Percentiles rank a stretch among this genome's conserved stretches.
These are phyloP conservation scores for Saccharomyces paradoxus DNA, from an alignment of 805 yeast genomes.

Conservation along the genomic window DNA sequence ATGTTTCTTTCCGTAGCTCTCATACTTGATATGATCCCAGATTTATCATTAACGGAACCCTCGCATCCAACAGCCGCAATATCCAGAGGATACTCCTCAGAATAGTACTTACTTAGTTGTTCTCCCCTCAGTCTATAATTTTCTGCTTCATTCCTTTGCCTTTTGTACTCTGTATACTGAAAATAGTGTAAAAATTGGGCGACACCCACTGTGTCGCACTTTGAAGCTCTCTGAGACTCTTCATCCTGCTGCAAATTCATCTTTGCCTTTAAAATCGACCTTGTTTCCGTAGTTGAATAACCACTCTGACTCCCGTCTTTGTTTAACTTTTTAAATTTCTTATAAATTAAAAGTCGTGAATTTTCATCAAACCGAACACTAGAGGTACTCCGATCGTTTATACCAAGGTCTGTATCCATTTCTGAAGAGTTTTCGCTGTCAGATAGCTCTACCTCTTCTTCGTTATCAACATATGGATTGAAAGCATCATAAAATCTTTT, in stretches of 20 bases:
- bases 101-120: conserved; percentile 34
- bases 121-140: conserved; percentile 31
- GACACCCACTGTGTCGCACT: conserved; percentile 34
- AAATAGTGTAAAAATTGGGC: conserved; percentile 32
- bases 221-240: conserved; percentile 32
- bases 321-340: conserved; percentile 1
- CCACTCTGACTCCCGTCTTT: not conserved
- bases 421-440: not conserved
- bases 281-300: conserved; percentile 7
- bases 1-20: conserved; percentile 16
- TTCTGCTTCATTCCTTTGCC: conserved; percentile 29
- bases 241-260: conserved; percentile 29
- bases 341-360: conserved; percentile 1
- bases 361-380: conserved; percentile 6
- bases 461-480: not conserved
- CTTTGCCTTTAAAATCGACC: conserved; percentile 34
- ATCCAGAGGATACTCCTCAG: conserved; percentile 14
- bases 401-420: not conserved
- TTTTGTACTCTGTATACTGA: conserved; percentile 31
- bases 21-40: conserved; percentile 8
- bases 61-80: conserved; percentile 4
- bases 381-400: not conserved
- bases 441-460: not conserved
- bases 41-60: conserved; percentile 8
- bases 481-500: conserved; percentile 15